Percentiles rank a stretch among this genome's conserved stretches.
These are phyloP conservation scores for Paracorniculantispora psalliotae DNA, from an alignment of 2,329 filamentous ascomycete genomes.

Conservation along the genomic window DNA sequence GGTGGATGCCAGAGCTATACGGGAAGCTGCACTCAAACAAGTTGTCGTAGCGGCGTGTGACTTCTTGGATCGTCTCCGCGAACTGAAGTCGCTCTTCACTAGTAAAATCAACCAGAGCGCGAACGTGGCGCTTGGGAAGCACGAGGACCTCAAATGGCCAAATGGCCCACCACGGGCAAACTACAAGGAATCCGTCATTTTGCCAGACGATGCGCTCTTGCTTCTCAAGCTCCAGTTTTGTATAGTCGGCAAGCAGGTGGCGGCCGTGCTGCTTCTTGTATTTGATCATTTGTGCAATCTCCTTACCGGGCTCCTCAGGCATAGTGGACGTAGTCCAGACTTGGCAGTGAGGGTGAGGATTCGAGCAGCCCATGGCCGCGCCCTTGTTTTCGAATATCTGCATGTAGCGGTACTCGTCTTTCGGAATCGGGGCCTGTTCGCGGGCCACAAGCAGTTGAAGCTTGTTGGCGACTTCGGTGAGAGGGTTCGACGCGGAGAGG, in stretches of 20 bases:
- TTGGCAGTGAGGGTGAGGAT: slow-evolving; percentile 95
- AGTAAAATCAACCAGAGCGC: slow-evolving; percentile 77
- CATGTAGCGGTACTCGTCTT: slow-evolving; percentile 87
- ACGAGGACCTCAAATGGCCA: slow-evolving; percentile 98
- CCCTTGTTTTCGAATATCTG: slow-evolving; percentile 99
- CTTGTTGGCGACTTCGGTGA: slow-evolving; percentile 39
- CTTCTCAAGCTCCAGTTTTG: slow-evolving; percentile 73
- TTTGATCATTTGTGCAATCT: slow-evolving; percentile 71
- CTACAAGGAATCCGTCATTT: slow-evolving; percentile 76
- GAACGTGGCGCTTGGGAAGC: slow-evolving; percentile 76
- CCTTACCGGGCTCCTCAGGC: slow-evolving; percentile 81
- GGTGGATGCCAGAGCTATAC: slow-evolving; percentile 94
- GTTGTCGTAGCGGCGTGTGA: slow-evolving; percentile 91
- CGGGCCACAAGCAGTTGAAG: slow-evolving; percentile 35
- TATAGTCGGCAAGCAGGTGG: slow-evolving; percentile 83
- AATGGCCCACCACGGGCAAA: slow-evolving; percentile 96
- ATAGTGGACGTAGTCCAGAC: slow-evolving; percentile 90
- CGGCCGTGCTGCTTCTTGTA: slow-evolving; percentile 70
- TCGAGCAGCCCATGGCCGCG: slow-evolving; percentile 95
- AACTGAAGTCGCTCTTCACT: slow-evolving; percentile 66
- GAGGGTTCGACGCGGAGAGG: slow-evolving; percentile 65
- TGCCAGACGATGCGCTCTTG: slow-evolving; percentile 82
- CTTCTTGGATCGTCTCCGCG: slow-evolving; percentile 80
- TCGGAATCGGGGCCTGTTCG: slow-evolving; percentile 43
- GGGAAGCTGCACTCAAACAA: slow-evolving; percentile 95